A percentile compares a stretch with the other conserved stretches of the same genome.
Conservation (phyloP, 106 monocot species). For the Allium cepa region DNA sequence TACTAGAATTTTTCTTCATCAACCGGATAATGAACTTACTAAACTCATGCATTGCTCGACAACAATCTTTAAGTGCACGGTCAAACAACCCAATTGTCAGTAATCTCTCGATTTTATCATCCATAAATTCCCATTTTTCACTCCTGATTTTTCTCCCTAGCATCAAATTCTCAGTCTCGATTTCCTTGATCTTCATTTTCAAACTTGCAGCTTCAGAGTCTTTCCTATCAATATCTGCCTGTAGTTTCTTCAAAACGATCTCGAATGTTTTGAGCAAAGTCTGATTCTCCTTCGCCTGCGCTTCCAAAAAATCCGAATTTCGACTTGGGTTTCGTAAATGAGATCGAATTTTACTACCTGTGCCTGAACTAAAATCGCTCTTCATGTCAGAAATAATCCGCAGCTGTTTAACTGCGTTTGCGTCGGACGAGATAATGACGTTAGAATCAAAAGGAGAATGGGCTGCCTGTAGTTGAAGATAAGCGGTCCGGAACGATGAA, state of each 20-base stretch:
- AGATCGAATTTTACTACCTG: conserved; percentile 4
- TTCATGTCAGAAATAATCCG: conserved; percentile 69
- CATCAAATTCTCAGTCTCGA: conserved; percentile 25
- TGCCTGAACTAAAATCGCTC: conserved; percentile 7
- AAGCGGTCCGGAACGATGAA: conserved; percentile 79
- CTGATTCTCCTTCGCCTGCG: conserved; percentile 92
- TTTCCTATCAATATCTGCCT: conserved; percentile 67
- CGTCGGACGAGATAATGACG: conserved; percentile 49
- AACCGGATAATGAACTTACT: conserved; percentile 31
- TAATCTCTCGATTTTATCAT: conserved; percentile 29
- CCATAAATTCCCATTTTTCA: conserved; percentile 9
- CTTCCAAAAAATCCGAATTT: conserved; percentile 33
- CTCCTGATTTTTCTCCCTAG: conserved; percentile 36
- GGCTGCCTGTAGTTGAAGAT: conserved; percentile 77
- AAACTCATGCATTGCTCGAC: conserved; percentile 45
- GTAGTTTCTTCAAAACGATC: conserved; percentile 57
- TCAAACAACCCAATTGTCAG: conserved; percentile 64
- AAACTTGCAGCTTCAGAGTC: conserved; percentile 53
- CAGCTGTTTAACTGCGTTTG: conserved; percentile 64
- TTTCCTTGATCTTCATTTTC: conserved; percentile 17
- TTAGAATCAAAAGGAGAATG: conserved; percentile 56
- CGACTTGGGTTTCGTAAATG: neutral
- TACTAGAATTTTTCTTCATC: conserved; percentile 36
- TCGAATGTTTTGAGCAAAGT: conserved; percentile 61
- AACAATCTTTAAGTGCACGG: conserved; percentile 53